Percentiles rank a stretch among this genome's conserved stretches.
These are phyloP conservation scores for Paramecium tetraurelia DNA, from an alignment of 73 alveolate genomes.

Conservation along the genomic window DNA sequence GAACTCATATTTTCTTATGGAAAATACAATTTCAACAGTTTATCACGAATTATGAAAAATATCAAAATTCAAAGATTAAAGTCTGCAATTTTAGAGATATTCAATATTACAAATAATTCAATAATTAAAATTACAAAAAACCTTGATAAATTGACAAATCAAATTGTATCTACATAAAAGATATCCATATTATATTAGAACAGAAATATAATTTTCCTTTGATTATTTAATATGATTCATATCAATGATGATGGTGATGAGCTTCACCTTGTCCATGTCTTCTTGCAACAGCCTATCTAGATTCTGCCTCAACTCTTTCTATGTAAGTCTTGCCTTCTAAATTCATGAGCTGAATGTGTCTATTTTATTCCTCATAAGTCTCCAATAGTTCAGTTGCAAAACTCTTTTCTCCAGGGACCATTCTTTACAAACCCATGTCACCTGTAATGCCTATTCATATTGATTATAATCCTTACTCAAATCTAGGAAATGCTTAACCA, in stretches of 20 bases:
- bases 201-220: background rate
- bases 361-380: background rate
- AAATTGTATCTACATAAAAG: too few relatives aligned
- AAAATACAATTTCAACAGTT: background rate
- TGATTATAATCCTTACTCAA: background rate
- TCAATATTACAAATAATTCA: background rate
- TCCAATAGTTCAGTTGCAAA: background rate
- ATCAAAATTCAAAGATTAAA: too few relatives aligned
- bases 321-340: slow-evolving; percentile 44
- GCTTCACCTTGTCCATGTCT: background rate
- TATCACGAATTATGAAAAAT: background rate
- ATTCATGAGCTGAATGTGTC: background rate
- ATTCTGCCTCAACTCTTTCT: slow-evolving; percentile 57
- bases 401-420: background rate
- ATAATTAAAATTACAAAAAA: too few relatives aligned
- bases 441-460: background rate
- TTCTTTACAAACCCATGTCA: background rate
- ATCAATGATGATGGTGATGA: slow-evolving; percentile 19
- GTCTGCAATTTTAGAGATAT: too few relatives aligned
- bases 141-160: too few relatives aligned
- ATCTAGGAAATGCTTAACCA: slow-evolving; percentile 25
- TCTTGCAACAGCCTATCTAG: background rate
- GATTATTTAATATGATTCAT: background rate
- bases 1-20: background rate
- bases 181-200: background rate